Base-by-base conservation (phyloP, 495 filamentous ascomycete genomes). In the Aspergillus bertholletiae region DNA sequence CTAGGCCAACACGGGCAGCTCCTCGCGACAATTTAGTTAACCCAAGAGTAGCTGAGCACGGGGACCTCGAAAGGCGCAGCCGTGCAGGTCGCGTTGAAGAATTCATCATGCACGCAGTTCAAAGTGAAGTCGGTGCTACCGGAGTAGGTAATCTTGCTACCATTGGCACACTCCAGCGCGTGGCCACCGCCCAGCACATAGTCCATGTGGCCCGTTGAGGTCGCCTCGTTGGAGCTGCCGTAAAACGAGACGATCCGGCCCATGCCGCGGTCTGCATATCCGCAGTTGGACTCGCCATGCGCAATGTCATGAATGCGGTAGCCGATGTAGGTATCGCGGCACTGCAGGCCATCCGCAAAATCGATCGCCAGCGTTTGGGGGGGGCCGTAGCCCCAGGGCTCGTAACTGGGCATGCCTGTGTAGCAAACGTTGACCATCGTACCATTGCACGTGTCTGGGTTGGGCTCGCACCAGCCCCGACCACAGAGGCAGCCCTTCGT, bases 341-440 rank as follows among this genome's bases (percentile, higher is more conserved):
- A 72, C n/a, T 27, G 28, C 21, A 72, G 58, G 7, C 69, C 69
- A 47, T 72, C 69, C 0, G 55, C 60, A 27, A 72, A 72, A 9
- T 58, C 61, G 43, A 72, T 68, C 21, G 62, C 52, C 18, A 72
- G 67, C 2, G 65, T 70, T 49, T 72, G 39, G 4, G 61, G 56
- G 0, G 69, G 69, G 2, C 69, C 69, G 46, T 68, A 72, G 0
- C 69, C 69, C 69, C 69, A 70, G 5, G 67, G 69, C 26, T 70
- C 41, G 54, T 72, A 72, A 53, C 62, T 68, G 5, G 69, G 69
- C 69, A 72, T 67, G 15, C 69, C 69, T 9, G 69, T 72, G n/a
- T 48, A 72, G 62, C 69, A 72, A 24, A 68, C 58, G 27, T 51
- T 53, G 24, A 69, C 69, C 63, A 64, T 60, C 26, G 51, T 59